These are phyloP conservation scores for Mallotus repandus DNA, from an alignment of 441 rosid species.

Conservation along the genomic window DNA sequence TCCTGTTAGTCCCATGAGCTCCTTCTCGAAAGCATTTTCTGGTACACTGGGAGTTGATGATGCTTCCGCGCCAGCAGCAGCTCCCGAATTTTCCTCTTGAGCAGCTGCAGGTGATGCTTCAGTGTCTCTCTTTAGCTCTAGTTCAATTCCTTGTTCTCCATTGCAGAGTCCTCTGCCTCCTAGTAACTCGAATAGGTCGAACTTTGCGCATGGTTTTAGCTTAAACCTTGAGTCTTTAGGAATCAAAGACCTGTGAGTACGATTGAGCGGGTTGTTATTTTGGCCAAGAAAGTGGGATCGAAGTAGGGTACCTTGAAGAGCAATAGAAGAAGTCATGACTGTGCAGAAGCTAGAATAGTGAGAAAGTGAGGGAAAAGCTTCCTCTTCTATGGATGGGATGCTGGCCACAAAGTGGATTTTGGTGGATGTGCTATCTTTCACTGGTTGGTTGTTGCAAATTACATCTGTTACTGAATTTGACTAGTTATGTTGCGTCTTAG, in stretches of 20 bases:
- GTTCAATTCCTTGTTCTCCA: conserved; percentile 63
- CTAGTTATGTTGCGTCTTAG: neutral
- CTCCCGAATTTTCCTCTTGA: conserved; percentile 19
- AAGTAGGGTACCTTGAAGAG: conserved; percentile 40
- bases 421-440: conserved; percentile 22
- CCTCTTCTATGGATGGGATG: neutral
- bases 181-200: conserved; percentile 53
- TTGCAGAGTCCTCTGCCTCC: conserved; percentile 88
- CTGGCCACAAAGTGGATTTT: conserved; percentile 30
- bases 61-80: neutral
- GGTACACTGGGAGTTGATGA: conserved; percentile 26
- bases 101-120: conserved; percentile 19
- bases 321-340: conserved; percentile 59
- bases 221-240: conserved; percentile 32
- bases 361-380: neutral
- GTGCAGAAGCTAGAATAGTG: conserved; percentile 3
- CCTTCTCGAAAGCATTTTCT: conserved; percentile 72
- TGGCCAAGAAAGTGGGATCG: conserved; percentile 56
- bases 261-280: conserved; percentile 16
- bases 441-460: neutral
- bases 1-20: conserved; percentile 86
- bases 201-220: conserved; percentile 45
- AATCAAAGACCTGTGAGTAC: conserved; percentile 29
- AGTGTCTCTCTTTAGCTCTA: conserved; percentile 50
- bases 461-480: neutral